Conservation (phyloP, 2,329 filamentous ascomycete genomes). For the Allantophomopsis cytisporea region DNA sequence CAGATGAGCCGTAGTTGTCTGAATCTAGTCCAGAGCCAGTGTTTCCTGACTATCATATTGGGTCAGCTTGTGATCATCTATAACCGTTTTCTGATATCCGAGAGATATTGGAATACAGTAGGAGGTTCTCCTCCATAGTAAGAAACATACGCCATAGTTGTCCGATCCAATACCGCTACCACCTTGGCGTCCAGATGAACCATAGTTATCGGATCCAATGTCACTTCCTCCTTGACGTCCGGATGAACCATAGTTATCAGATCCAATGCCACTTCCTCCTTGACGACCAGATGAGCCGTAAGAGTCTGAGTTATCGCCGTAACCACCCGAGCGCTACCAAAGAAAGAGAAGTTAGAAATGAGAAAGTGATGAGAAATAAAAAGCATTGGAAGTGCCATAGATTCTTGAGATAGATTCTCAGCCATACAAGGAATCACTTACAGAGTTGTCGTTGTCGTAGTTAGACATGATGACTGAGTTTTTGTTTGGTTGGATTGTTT, state of each 20-base stretch:
- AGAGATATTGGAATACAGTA: conserved; percentile 9
- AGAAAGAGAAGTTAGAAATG: not conserved
- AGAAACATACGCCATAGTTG: conserved; percentile 8
- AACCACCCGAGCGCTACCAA: conserved; percentile 2
- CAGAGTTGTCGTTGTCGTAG: conserved; percentile 16
- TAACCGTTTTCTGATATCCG: conserved; percentile 10
- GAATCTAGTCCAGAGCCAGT: conserved; percentile 5
- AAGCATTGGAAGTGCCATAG: conserved; percentile 1
- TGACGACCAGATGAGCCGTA: not conserved
- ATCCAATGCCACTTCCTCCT: conserved; percentile 1
- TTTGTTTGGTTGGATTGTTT: not conserved
- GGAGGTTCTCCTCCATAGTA: conserved; percentile 4
- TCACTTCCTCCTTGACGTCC: conserved; percentile 1
- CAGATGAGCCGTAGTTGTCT: conserved; percentile 11
- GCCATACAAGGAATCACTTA: conserved; percentile 6
- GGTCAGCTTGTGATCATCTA: not conserved
- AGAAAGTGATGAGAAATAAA: not conserved
- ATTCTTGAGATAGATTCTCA: no score
- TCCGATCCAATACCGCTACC: conserved; percentile 5
- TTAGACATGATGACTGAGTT: conserved; percentile 15
- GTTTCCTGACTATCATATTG: conserved; percentile 9
- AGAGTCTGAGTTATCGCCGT: not conserved
- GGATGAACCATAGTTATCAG: conserved; percentile 15
- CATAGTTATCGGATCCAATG: conserved; percentile 1
- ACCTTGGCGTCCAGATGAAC: not conserved